Conservation (phyloP, 2,329 filamentous ascomycete genomes). For the Monilinia aucupariae region DNA sequence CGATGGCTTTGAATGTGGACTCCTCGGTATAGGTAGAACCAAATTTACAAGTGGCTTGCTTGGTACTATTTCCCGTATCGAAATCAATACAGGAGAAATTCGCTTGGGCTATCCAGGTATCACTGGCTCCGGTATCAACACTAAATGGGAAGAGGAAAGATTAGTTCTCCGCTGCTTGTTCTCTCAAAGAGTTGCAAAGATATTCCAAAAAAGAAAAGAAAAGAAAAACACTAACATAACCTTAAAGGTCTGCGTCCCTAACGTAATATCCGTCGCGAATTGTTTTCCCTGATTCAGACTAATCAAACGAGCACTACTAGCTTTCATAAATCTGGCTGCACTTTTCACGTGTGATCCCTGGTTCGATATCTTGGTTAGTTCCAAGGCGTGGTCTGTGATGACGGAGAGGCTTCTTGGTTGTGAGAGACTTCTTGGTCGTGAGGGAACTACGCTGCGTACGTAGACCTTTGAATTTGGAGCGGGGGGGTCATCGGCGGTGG, state of each 20-base stretch:
- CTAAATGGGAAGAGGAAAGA: constrained; percentile 25
- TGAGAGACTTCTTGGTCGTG: neutral
- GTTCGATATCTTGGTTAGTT: neutral
- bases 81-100: constrained; percentile 38
- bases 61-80: constrained; percentile 12
- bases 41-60: constrained; percentile 18
- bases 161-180: neutral
- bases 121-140: constrained; percentile 44
- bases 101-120: constrained; percentile 41
- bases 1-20: constrained; percentile 37
- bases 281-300: constrained; percentile 9
- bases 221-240: constrained; percentile 11
- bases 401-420: neutral
- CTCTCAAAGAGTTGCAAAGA: neutral
- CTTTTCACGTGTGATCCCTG: constrained; percentile 2
- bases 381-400: constrained; percentile 12
- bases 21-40: constrained; percentile 21
- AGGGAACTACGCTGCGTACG: neutral
- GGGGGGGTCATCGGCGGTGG: neutral
- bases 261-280: constrained; percentile 22
- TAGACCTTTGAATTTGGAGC: neutral
- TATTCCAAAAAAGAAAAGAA: neutral
- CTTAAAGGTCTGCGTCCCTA: constrained; percentile 36
- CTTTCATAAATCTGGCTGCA: constrained; percentile 8
- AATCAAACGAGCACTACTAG: constrained; percentile 2